Conservation (phyloP, 176 grass and related monocot species). For the Cenchrus fungigraminus region DNA sequence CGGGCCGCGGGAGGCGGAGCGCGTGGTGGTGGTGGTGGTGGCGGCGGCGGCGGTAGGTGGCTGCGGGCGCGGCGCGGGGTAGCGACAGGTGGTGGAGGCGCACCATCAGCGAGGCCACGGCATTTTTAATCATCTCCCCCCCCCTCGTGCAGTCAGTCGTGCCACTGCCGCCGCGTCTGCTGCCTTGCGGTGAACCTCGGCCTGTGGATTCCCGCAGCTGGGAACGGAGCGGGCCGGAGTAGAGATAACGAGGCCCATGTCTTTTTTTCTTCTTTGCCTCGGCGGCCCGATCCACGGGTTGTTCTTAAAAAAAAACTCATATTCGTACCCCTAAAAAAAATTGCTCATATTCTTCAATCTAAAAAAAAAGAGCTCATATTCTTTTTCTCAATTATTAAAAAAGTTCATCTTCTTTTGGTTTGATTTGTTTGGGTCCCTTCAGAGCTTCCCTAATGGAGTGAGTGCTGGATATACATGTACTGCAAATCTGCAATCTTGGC, state of each 20-base stretch:
- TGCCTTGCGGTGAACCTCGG: neutral
- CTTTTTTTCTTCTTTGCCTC: neutral
- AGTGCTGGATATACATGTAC: too few species aligned
- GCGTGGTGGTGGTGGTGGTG: neutral
- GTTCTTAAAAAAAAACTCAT: too few species aligned
- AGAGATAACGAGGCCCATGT: neutral
- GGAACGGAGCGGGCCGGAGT: neutral
- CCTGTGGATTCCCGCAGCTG: neutral
- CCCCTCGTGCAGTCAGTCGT: neutral
- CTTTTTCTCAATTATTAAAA: too few species aligned
- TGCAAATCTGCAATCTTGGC: too few species aligned
- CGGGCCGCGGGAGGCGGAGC: conserved; percentile 1
- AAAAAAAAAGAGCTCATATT: too few species aligned
- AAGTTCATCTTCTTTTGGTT: too few species aligned
- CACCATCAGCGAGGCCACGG: conserved; percentile 46
- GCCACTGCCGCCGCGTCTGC: neutral
- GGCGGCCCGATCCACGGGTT: too few species aligned
- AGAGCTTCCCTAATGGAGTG: too few species aligned
- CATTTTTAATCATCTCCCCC: conserved; percentile 60
- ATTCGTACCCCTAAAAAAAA: too few species aligned
- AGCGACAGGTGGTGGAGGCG: conserved; percentile 46
- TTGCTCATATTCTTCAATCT: too few species aligned
- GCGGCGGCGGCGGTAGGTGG: conserved; percentile 39
- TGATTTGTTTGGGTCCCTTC: too few species aligned
- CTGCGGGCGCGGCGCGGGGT: conserved; percentile 26